Conservation (phyloP, 768 basidiomycete genomes). For the Chalciporus pseudorubinellus region DNA sequence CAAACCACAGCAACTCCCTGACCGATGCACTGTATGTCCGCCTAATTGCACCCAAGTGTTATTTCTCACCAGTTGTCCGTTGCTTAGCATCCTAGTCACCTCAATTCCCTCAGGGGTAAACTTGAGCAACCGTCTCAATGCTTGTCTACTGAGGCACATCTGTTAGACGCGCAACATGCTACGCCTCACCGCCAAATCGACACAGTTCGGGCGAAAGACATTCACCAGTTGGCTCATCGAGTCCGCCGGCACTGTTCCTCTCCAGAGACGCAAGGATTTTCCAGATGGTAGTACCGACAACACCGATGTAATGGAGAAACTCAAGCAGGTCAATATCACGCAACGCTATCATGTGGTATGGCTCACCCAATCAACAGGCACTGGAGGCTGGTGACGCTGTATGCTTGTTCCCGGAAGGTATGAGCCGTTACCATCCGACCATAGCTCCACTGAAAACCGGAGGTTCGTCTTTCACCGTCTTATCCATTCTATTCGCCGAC, state of each 20-base stretch:
- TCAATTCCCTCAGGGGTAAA: slow-evolving; percentile 67
- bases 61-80: not conserved
- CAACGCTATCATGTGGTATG: not conserved
- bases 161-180: slow-evolving; percentile 71
- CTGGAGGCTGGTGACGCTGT: slow-evolving; percentile 75
- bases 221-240: slow-evolving; percentile 92
- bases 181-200: slow-evolving; percentile 84
- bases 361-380: slow-evolving; percentile 46
- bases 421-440: slow-evolving; percentile 82
- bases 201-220: slow-evolving; percentile 78
- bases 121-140: slow-evolving; percentile 1
- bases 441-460: slow-evolving; percentile 88
- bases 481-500: not conserved
- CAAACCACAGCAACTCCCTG: slow-evolving; percentile 84
- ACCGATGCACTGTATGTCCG: slow-evolving; percentile 77
- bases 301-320: slow-evolving; percentile 59
- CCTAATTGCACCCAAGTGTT: not conserved
- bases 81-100: slow-evolving; percentile 62
- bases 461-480: slow-evolving; percentile 41
- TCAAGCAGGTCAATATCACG: slow-evolving; percentile 53
- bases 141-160: slow-evolving; percentile 4
- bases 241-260: slow-evolving; percentile 81
- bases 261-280: slow-evolving; percentile 74
- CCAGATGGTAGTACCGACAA: slow-evolving; percentile 59
- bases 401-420: slow-evolving; percentile 84